Conservation (phyloP, 176 grass and related monocot genomes). For the Oryza brachyantha region DNA sequence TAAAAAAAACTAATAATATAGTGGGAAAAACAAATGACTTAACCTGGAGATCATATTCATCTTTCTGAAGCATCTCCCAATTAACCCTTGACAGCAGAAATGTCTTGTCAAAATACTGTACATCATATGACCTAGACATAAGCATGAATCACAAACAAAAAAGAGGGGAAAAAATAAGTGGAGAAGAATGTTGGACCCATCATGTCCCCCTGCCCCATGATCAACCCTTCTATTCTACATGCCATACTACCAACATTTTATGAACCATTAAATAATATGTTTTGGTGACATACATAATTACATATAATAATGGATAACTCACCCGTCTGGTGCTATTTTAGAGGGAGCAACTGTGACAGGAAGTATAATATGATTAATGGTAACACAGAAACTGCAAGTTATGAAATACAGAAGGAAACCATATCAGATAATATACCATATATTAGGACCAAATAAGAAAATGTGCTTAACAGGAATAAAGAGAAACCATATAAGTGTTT, state of each 20-base stretch:
- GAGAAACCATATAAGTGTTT: background rate
- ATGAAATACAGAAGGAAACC: slow-evolving; percentile 32
- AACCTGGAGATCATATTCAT: slow-evolving; percentile 82
- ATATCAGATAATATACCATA: slow-evolving; percentile 27
- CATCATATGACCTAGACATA: slow-evolving; percentile 57
- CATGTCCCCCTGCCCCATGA: background rate
- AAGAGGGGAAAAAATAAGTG: background rate
- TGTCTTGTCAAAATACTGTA: slow-evolving; percentile 58
- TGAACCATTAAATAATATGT: background rate
- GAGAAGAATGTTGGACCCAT: background rate
- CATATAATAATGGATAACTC: slow-evolving; percentile 37
- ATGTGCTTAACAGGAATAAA: background rate
- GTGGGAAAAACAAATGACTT: slow-evolving; percentile 18
- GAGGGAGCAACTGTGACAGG: slow-evolving; percentile 51
- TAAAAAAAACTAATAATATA: slow-evolving; percentile 11
- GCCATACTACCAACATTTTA: background rate
- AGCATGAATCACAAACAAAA: slow-evolving; percentile 39
- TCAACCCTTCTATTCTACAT: background rate
- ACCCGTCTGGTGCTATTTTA: slow-evolving; percentile 53
- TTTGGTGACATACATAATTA: slow-evolving; percentile 9
- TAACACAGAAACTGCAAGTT: slow-evolving; percentile 75
- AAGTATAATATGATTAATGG: slow-evolving; percentile 51
- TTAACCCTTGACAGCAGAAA: slow-evolving; percentile 65
- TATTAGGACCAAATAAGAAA: background rate
- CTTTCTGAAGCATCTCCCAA: slow-evolving; percentile 61